Base-by-base conservation (phyloP, 2,329 filamentous ascomycete genomes). In the Chaetomium sp. region DNA sequence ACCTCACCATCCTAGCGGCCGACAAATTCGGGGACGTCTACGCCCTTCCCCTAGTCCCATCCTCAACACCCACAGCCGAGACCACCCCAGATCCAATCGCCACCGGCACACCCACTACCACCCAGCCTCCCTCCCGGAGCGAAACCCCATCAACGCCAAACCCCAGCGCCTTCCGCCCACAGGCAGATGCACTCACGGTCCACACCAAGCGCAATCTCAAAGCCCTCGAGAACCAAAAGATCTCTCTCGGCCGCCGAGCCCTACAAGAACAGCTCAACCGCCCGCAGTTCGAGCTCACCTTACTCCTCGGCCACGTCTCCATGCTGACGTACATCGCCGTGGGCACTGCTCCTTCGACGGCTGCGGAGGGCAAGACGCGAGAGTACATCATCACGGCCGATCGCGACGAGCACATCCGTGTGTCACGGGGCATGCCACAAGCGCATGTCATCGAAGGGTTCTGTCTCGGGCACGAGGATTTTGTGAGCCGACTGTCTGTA, bases 21-120 rank as follows among this genome's bases (percentile, higher is more conserved):
- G 94, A 99, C 76, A 99, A 99, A 71, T 97, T 97, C 67, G 94
- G 94, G 62, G 94, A 99, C 69, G 92, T 96, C 58, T 97, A 96
- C 72, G 82, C 88, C 9, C 73, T 99, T 6, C 92, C 94, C 11
- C 76, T 97, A 3, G 69, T 90, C 45, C 66, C 66, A 8, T 55
- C 54, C 12, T 46, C 55, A 12, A 19, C 50, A 60, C 9, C 49
- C 45, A 40, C 47, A 52, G 41, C 63, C 66, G 10, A 64, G 32
- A 59, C 49, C 45, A 10, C 40, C 27, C 27, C 37, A 10, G 45
- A 37, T 3, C 47, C 42, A 27, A 34, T 33, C 36, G 10, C 32
- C 37, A 12, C 35, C 10, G 46, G 19, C 19, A 27, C 19, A 3
- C 19, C 19, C 19, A 27, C 19, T 27, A 35, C 33, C 45, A 33